Evolutionary conservation across 2,329 filamentous ascomycete genomes (phyloP), one percentile per base, ranked within the genome.

Genomic region (Ilyonectria mors-panacis): DNA sequence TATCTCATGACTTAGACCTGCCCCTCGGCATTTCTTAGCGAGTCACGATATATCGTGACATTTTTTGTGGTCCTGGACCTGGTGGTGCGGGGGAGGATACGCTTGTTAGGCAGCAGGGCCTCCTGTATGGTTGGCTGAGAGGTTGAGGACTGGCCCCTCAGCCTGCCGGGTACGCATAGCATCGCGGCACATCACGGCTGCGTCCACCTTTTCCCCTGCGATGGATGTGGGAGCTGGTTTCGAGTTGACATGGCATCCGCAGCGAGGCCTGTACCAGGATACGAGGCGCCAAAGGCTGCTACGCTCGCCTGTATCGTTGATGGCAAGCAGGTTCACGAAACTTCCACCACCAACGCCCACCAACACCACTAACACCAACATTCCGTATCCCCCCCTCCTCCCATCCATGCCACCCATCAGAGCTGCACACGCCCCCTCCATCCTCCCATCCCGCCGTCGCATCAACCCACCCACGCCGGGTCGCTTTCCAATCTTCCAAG

Each of bases 391-490:
- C 28, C 28, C 48, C 17, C 28, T 12, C 17, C 13, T 44, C 33
- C 44, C 53, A 57, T 35, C 42, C 17, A 39, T 50, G 26, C 30
- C 30, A 50, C 26, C 58, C 26, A 21, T 51, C 30, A 30, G 13
- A 19, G 26, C 58, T 66, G 63, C 63, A 62, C 63, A 66, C 63
- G 58, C 63, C 63, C 62, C 63, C 63, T 65, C 63, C 63, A 57
- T 37, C 55, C n/a, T 45, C 59, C 23, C 44, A 26, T 65, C 63
- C 63, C 63, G 63, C 51, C 44, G 50, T 59, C 55, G 37, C 47
- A 59, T 54, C 63, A 59, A 45, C 45, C 54, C 54, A 53, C 61
- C 23, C 47, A 44, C 30, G 15, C 51, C 28, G 8, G 44, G n/a
- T 21, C 44, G n/a, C 19, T 6, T 45, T 37, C 50, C 30, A 37